phyloP scores from a whole-genome alignment of 192 early-diverging fungal genomes.

The Tieghemiomyces parasiticus region DNA sequence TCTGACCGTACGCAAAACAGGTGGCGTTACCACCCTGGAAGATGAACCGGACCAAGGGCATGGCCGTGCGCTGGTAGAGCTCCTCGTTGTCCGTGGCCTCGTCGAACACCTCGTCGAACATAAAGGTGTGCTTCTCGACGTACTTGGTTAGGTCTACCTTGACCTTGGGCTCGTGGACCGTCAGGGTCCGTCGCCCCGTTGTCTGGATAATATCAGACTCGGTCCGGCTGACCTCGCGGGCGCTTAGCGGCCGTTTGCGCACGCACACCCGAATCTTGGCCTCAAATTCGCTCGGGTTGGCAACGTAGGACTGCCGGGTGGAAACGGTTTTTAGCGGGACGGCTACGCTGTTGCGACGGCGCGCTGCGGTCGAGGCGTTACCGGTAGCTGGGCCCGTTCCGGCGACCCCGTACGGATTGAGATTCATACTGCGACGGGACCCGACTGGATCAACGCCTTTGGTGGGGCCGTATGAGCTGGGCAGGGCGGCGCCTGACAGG shows the following conservation, averaged over 20 bases:
- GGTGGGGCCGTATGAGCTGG: not conserved
- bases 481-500: not conserved
- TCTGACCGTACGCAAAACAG: slow-evolving; percentile 97
- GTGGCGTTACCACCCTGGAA: slow-evolving; percentile 94
- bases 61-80: slow-evolving; percentile 82
- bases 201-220: slow-evolving; percentile 76
- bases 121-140: slow-evolving; percentile 85
- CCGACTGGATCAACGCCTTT: too few species aligned
- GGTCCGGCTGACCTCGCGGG: slow-evolving; percentile 61
- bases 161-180: slow-evolving; percentile 90
- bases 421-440: slow-evolving; percentile 4
- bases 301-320: not conserved
- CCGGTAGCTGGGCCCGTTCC: not conserved
- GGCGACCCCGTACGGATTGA: slow-evolving; percentile 11
- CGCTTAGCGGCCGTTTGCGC: slow-evolving; percentile 83
- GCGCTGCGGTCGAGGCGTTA: too few species aligned
- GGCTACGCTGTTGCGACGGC: slow-evolving; percentile 9
- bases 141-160: slow-evolving; percentile 93
- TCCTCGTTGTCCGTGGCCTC: slow-evolving; percentile 60
- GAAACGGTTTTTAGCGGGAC: not conserved
- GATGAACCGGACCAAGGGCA: slow-evolving; percentile 86
- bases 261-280: slow-evolving; percentile 96
- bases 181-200: slow-evolving; percentile 49
- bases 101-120: slow-evolving; percentile 96
- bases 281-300: slow-evolving; percentile 32